Base-by-base conservation (phyloP, 345 rosid species). In the Lumnitzera littorea region DNA sequence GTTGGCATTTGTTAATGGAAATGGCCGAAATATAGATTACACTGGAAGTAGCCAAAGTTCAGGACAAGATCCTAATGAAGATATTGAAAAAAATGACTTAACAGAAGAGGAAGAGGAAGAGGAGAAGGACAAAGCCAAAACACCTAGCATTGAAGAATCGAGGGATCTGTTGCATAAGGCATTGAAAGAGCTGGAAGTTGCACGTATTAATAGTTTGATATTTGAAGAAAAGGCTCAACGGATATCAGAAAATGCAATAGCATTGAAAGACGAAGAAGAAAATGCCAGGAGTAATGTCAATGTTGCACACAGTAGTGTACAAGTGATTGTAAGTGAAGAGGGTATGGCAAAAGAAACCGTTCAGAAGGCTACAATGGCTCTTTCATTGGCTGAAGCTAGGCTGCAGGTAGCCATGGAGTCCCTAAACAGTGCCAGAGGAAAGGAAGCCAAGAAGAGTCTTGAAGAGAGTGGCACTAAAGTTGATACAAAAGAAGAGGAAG, bases 171-270 rank as follows among this genome's bases (percentile, higher is more conserved):
- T 89, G 61, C 82, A 70, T 58, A 85, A 72, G 73, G 84, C 94
- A 15, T 53, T 48, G 62, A 80, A 70, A 67, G 98, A 89, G 48
- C 59, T 92, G 76, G 96, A 84, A 65, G 87, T 79, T 82, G 96
- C 94, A 25, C 68, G 76, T 62, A 74, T 84, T 64, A 92, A 89
- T 61, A 87, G 96, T 61, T 72, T 81, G 50, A 66, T 82, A 73
- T 92, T 87, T 58, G 97, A 92, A 81, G 96, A 89, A 59, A 89
- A 84, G 77, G 97, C 96, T 58, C 96, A 85, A 68, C 67, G 76
- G 52, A 81, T 89, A 63, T 85, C 98, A 10, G 97, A 92, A 79
- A 60, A 81, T 68, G 96, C 97, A 10, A 89, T 92, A 47, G 82
- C 94, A 13, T 75, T 81, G 75, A 90, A 89, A 77, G 98, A 92